These are phyloP conservation scores for Aspergillus sp. DNA, from an alignment of 2,329 filamentous ascomycete genomes.

Conservation along the genomic window DNA sequence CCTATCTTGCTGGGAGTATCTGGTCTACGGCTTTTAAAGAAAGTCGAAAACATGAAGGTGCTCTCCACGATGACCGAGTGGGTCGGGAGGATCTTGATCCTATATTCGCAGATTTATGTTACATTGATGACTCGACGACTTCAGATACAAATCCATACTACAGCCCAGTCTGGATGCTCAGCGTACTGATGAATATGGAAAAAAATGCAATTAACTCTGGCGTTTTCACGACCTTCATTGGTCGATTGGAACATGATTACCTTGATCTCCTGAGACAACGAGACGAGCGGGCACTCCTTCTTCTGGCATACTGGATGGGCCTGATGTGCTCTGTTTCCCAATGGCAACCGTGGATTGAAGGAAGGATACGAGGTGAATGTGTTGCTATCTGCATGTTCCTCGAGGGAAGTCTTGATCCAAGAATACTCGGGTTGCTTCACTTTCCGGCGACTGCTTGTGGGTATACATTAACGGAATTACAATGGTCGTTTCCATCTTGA, in stretches of 20 bases:
- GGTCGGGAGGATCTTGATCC: conserved; percentile 21
- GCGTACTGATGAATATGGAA: conserved; percentile 14
- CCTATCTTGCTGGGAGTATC: conserved; percentile 16
- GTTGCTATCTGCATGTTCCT: conserved; percentile 27
- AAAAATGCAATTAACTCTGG: conserved; percentile 12
- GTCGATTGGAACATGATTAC: conserved; percentile 20
- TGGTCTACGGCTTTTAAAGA: conserved; percentile 18
- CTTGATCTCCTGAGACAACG: conserved; percentile 17
- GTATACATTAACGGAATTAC: conserved; percentile 7
- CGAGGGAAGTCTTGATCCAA: conserved; percentile 15
- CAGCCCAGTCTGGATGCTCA: conserved; percentile 14
- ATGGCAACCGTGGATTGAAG: conserved; percentile 26
- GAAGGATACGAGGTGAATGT: conserved; percentile 21
- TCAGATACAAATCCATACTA: conserved; percentile 20
- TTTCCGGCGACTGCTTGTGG: conserved; percentile 22
- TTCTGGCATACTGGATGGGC: conserved; percentile 28
- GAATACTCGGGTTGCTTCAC: conserved; percentile 15
- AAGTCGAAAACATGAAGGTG: conserved; percentile 8
- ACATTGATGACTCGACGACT: conserved; percentile 17
- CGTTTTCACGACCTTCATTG: conserved; percentile 21
- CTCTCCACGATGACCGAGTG: conserved; percentile 8
- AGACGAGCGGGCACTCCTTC: conserved; percentile 21
- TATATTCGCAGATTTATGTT: conserved; percentile 24
- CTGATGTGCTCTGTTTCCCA: conserved; percentile 24
- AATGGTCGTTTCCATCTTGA: no score